These are phyloP conservation scores for Pichia sp. DNA, from an alignment of 1,139 yeast genomes.

Conservation along the genomic window DNA sequence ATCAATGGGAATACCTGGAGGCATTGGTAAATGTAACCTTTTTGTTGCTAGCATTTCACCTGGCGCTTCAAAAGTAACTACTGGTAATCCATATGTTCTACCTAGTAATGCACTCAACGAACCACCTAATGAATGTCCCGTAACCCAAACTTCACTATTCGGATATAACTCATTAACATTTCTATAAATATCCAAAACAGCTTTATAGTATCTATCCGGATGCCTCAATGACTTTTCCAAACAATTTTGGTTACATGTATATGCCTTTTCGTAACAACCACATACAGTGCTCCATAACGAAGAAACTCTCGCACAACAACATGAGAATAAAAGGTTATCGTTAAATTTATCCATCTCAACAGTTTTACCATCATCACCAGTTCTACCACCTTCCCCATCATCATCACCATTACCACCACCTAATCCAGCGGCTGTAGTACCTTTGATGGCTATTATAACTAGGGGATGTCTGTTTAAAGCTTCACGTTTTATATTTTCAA, in stretches of 20 bases:
- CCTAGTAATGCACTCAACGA: constrained; percentile 77
- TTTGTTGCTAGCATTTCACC: constrained; percentile 81
- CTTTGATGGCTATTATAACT: constrained; percentile 79
- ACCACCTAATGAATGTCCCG: constrained; percentile 96
- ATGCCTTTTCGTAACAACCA: constrained; percentile 81
- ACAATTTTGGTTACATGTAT: constrained; percentile 86
- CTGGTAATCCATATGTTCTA: constrained; percentile 85
- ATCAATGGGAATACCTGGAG: constrained; percentile 81
- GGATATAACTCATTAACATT: constrained; percentile 70
- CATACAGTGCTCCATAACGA: constrained; percentile 95
- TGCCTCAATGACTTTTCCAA: constrained; percentile 68
- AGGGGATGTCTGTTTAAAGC: constrained; percentile 31
- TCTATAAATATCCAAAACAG: constrained; percentile 69
- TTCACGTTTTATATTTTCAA: constrained; percentile 40
- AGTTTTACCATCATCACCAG: constrained; percentile 71
- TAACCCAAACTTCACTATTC: constrained; percentile 70
- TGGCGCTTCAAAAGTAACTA: constrained; percentile 87
- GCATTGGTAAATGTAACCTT: constrained; percentile 83
- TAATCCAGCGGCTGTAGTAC: constrained; percentile 83
- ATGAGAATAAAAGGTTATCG: constrained; percentile 83
- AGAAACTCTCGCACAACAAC: constrained; percentile 93
- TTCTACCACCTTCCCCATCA: constrained; percentile 59
- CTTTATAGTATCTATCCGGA: constrained; percentile 77
- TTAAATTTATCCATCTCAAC: constrained; percentile 73
- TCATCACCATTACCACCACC: constrained; percentile 71